These are phyloP conservation scores for Globisporangium okanoganense DNA, from an alignment of 352 stramenopile genomes.

Conservation along the genomic window DNA sequence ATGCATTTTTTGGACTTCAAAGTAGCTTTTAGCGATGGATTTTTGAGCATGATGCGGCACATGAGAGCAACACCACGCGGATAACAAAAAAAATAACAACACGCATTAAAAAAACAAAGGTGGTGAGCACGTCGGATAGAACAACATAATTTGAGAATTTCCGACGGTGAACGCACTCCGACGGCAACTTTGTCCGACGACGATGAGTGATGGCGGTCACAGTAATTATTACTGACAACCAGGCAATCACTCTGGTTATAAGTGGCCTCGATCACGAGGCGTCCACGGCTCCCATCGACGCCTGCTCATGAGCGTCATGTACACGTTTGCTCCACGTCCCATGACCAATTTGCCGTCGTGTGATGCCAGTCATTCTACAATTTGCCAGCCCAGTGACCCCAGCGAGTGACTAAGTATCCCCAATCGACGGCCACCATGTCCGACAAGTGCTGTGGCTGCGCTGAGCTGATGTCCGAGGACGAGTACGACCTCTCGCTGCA, in stretches of 20 bases:
- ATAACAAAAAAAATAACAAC: neutral
- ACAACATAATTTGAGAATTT: neutral
- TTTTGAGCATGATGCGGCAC: neutral
- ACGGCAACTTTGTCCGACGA: conserved; percentile 7
- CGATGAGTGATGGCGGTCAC: neutral
- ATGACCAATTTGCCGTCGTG: too few species aligned
- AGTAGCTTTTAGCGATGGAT: neutral
- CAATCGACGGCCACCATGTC: conserved; percentile 19
- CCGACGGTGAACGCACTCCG: neutral
- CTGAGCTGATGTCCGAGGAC: conserved; percentile 22
- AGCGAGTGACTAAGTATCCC: neutral
- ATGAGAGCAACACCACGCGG: neutral
- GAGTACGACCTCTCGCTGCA: conserved; percentile 53
- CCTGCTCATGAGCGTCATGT: neutral
- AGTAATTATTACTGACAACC: too few species aligned
- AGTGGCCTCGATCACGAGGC: neutral
- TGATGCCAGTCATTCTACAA: neutral
- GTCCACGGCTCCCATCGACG: too few species aligned
- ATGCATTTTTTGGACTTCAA: too few species aligned
- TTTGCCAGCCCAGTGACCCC: neutral
- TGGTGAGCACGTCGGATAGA: too few species aligned
- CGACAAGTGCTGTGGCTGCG: conserved; percentile 40
- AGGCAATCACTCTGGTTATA: neutral
- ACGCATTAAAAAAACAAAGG: neutral
- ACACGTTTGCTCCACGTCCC: too few species aligned